These are phyloP conservation scores for Chaetomiaceae sp. DNA, from an alignment of 2,329 filamentous ascomycete species.

Conservation along the genomic window DNA sequence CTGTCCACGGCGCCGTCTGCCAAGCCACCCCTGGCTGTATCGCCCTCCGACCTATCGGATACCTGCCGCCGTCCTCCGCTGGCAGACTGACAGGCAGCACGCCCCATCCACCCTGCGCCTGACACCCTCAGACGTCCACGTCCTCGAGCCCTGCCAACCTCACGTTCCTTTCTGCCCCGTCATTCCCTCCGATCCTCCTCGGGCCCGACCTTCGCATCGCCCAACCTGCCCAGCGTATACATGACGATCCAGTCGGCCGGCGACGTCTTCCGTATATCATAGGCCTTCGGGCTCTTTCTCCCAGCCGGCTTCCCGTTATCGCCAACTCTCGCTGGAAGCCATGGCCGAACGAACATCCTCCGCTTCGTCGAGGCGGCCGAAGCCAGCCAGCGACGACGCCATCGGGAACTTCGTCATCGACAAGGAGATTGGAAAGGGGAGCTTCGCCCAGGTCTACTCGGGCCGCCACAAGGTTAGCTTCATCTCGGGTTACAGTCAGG, in stretches of 20 bases:
- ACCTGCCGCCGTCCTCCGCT: constrained; percentile 23
- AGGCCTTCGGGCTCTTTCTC: constrained; percentile 30
- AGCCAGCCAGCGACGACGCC: constrained; percentile 32
- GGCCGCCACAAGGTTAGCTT: constrained; percentile 73
- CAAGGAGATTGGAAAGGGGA: constrained; percentile 92
- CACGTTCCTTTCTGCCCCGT: constrained; percentile 17
- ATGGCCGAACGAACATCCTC: constrained; percentile 29
- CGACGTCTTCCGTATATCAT: constrained; percentile 28
- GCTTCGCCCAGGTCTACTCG: constrained; percentile 93
- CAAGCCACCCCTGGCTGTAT: constrained; percentile 7
- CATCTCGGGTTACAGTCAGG: neutral
- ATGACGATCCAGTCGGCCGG: constrained; percentile 30
- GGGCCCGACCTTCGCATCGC: constrained; percentile 5
- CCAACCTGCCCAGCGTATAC: constrained; percentile 27
- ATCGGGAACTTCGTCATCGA: constrained; percentile 78
- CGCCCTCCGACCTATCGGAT: constrained; percentile 23
- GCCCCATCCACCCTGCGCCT: constrained; percentile 3
- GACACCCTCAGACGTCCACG: constrained; percentile 1
- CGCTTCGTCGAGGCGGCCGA: constrained; percentile 28
- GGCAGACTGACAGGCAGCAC: constrained; percentile 19
- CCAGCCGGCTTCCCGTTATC: constrained; percentile 27
- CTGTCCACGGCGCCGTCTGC: neutral
- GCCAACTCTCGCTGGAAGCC: constrained; percentile 28
- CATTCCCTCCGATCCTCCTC: neutral
- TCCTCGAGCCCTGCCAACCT: constrained; percentile 4